phyloP scores from a whole-genome alignment of 2,329 filamentous ascomycete species.

The Elsinoe arachidis region DNA sequence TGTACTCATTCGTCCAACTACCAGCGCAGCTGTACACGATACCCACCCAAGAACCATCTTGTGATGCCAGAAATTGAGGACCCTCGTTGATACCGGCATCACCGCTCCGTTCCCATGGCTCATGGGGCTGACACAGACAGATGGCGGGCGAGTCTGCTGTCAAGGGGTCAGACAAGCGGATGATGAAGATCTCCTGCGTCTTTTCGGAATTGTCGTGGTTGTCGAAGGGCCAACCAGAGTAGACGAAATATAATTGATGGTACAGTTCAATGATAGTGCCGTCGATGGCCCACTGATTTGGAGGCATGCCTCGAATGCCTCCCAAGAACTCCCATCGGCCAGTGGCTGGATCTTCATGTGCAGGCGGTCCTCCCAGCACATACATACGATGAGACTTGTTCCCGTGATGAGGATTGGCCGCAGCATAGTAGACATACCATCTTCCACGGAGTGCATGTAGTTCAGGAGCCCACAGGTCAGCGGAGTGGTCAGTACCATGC shows the following conservation, averaged over 20 bases:
- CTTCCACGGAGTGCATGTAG: slow-evolving; percentile 42
- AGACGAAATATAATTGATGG: slow-evolving; percentile 34
- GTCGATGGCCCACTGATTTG: slow-evolving; percentile 41
- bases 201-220: slow-evolving; percentile 27
- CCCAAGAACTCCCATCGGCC: slow-evolving; percentile 36
- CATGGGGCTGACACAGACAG: slow-evolving; percentile 33
- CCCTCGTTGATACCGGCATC: slow-evolving; percentile 39
- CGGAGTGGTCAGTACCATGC: slow-evolving; percentile 35
- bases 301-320: slow-evolving; percentile 32
- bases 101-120: slow-evolving; percentile 34
- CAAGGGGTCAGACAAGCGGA: slow-evolving; percentile 30
- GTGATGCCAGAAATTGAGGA: slow-evolving; percentile 31
- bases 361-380: slow-evolving; percentile 35
- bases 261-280: slow-evolving; percentile 37
- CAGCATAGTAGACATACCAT: slow-evolving; percentile 48
- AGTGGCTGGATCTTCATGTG: slow-evolving; percentile 23
- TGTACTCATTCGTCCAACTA: slow-evolving; percentile 41
- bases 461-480: slow-evolving; percentile 48
- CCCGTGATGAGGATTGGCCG: slow-evolving; percentile 33
- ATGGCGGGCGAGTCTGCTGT: slow-evolving; percentile 29
- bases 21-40: slow-evolving; percentile 41
- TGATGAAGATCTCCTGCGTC: slow-evolving; percentile 38
- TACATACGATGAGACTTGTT: slow-evolving; percentile 40
- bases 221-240: slow-evolving; percentile 39
- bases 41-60: slow-evolving; percentile 32